A percentile compares a stretch with the other conserved stretches of the same genome.
These are phyloP conservation scores for Rhazya stricta DNA, from an alignment of 257 asterid genomes.

Conservation along the genomic window DNA sequence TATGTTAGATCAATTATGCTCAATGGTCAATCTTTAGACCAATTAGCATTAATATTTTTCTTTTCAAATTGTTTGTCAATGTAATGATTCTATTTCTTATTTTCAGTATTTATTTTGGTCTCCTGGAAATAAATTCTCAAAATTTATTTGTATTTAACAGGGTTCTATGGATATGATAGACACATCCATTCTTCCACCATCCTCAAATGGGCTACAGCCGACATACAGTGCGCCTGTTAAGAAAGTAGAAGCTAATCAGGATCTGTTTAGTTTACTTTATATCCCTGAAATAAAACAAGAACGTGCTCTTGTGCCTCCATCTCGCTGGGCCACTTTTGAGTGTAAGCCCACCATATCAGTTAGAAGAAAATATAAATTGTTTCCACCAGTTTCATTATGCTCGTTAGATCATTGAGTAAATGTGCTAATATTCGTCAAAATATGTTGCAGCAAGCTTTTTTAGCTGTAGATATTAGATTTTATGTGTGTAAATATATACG, in stretches of 20 bases:
- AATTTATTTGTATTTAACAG: slow-evolving; percentile 30
- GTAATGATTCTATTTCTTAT: background rate
- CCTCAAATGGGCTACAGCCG: slow-evolving; percentile 17
- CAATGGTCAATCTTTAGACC: too few relatives aligned
- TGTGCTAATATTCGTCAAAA: background rate
- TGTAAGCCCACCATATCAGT: slow-evolving; percentile 44
- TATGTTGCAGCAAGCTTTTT: background rate
- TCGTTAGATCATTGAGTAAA: background rate
- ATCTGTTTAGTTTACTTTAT: slow-evolving; percentile 77
- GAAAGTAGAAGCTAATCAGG: slow-evolving; percentile 38
- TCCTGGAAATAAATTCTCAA: slow-evolving; percentile 9
- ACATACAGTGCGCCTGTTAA: slow-evolving; percentile 24
- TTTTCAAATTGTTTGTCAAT: background rate
- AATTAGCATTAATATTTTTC: background rate
- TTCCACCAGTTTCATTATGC: background rate
- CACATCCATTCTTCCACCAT: slow-evolving; percentile 25
- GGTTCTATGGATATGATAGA: slow-evolving; percentile 55
- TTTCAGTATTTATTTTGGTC: background rate
- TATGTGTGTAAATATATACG: background rate
- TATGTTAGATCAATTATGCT: background rate
- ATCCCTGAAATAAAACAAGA: slow-evolving; percentile 53
- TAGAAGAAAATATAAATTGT: background rate
- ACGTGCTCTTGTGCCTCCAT: slow-evolving; percentile 75
- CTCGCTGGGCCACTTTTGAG: slow-evolving; percentile 95
- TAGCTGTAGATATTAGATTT: background rate